Conservation (phyloP, 177 flowering plant species). For the Tripterygium wilfordii region DNA sequence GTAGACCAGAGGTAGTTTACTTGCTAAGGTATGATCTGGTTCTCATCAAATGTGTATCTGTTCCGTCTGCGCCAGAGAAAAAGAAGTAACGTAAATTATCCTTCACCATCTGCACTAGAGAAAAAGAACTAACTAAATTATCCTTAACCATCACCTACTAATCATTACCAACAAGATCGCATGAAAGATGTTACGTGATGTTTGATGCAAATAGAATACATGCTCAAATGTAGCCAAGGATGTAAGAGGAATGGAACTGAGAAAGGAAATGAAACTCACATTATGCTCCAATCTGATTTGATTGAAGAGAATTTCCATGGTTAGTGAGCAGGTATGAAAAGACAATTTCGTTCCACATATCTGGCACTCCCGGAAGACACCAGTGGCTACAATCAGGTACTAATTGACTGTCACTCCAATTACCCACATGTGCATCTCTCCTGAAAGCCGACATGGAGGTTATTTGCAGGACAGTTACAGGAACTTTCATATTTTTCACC, state of each 20-base stretch:
- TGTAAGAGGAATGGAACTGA: background rate
- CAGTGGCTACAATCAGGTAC: conserved; percentile 85
- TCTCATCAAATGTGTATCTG: background rate
- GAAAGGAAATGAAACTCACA: conserved; percentile 7
- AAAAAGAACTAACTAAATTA: too few relatives aligned
- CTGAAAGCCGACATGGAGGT: conserved; percentile 71
- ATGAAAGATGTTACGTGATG: too few relatives aligned
- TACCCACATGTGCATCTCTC: conserved; percentile 77
- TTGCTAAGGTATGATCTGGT: too few relatives aligned
- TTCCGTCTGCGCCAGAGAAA: conserved; percentile 5
- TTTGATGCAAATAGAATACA: too few relatives aligned
- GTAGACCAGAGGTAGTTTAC: too few relatives aligned
- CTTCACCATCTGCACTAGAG: too few relatives aligned
- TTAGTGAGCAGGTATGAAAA: conserved; percentile 38
- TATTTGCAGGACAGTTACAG: conserved; percentile 57
- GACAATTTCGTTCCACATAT: conserved; percentile 78
- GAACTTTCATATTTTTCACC: conserved; percentile 57
- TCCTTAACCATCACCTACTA: too few relatives aligned
- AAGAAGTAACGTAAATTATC: background rate
- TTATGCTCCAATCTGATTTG: conserved; percentile 5
- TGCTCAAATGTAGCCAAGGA: background rate
- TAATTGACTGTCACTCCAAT: conserved; percentile 58
- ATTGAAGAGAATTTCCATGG: conserved; percentile 6
- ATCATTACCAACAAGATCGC: too few relatives aligned
- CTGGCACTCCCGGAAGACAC: conserved; percentile 94